Evolutionary conservation across 192 early-diverging fungal species (phyloP).

Genomic region (Endogone sp.): DNA sequence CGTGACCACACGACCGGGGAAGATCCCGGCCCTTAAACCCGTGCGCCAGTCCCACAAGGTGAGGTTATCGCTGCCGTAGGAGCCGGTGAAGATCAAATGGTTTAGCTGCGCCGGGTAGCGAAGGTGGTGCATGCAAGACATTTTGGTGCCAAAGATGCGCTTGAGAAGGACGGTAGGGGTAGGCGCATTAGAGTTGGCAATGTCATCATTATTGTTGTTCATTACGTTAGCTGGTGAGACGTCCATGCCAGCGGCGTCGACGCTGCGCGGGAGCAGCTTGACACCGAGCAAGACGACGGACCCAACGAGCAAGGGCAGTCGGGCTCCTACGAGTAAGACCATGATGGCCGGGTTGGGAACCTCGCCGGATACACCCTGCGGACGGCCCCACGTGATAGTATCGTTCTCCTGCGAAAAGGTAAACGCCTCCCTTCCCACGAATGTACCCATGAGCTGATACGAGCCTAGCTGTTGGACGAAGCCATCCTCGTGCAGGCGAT

Average conservation of each 20-base stretch:
- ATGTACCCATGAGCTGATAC: constrained; percentile 7
- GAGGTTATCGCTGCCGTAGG: constrained; percentile 17
- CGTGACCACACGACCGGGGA: constrained; percentile 14
- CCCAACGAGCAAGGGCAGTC: neutral
- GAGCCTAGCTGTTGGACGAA: constrained; percentile 17
- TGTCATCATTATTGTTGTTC: too few relatives aligned
- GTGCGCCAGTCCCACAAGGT: constrained; percentile 31
- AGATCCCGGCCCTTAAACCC: constrained; percentile 16
- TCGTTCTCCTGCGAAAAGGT: constrained; percentile 17
- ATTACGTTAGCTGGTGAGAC: too few relatives aligned
- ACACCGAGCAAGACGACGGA: neutral
- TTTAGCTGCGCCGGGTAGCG: constrained; percentile 20
- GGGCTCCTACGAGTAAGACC: neutral
- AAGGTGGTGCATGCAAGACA: constrained; percentile 33
- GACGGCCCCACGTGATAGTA: neutral
- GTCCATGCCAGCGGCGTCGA: neutral
- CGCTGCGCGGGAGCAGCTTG: neutral
- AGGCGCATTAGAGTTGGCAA: too few relatives aligned
- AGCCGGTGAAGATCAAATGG: constrained; percentile 24
- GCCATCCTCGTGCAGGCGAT: constrained; percentile 25
- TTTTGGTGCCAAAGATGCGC: constrained; percentile 13
- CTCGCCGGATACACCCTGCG: neutral
- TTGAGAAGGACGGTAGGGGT: constrained; percentile 9
- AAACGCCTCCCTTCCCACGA: constrained; percentile 21
- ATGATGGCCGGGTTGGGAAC: neutral